Evolutionary conservation across 768 basidiomycete species (phyloP), one percentile per base, ranked within the genome.

Genomic region (Russula vinacea): DNA sequence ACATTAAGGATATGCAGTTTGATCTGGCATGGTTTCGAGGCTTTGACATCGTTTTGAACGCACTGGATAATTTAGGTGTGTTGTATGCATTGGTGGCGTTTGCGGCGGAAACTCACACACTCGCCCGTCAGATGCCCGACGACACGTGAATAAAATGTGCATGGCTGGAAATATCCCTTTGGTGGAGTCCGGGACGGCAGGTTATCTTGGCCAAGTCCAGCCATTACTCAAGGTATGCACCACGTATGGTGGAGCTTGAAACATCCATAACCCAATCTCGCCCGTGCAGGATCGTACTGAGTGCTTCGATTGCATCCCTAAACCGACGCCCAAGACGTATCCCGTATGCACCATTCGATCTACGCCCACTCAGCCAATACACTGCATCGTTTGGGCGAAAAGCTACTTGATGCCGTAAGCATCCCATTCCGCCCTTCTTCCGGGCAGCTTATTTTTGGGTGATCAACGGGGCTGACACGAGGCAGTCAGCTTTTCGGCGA

Each of bases 371-470:
- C 95, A 96, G 68, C 94, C 97, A 0, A 97, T 98, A 56, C 97
- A 99, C 71, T 99, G 96, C 71, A 98, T 99, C 55, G 95, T 98
- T 2, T 99, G 97, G 97, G 94, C 93, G 35, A 99, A 98, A 74
- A 94, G 86, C 62, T 98, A 98, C 78, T 85, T 99, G 14, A 83
- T 98, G 70, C 87, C 90, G 95, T 92, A 69, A 72, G 89, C 76
- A 29, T 37, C 24, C 24, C 50, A 22, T 17, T 14, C 14, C 33
- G 13, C 11, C 4, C 22, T 29, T 24, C 7, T 42, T 5, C 33
- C 51, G 24, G 33, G 8, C 26, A 14, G 6, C 2, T 55, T 19
- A 17, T 32, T n/a, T n/a, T n/a, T 39, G 32, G 44, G n/a, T 14
- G 13, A 29, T 55, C 32, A 47, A 55, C 54, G 17, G 53, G 35